Evolutionary conservation across 306 rosid species (phyloP), one percentile per base, ranked within the genome.

Genomic region (Abrus precatorius): DNA sequence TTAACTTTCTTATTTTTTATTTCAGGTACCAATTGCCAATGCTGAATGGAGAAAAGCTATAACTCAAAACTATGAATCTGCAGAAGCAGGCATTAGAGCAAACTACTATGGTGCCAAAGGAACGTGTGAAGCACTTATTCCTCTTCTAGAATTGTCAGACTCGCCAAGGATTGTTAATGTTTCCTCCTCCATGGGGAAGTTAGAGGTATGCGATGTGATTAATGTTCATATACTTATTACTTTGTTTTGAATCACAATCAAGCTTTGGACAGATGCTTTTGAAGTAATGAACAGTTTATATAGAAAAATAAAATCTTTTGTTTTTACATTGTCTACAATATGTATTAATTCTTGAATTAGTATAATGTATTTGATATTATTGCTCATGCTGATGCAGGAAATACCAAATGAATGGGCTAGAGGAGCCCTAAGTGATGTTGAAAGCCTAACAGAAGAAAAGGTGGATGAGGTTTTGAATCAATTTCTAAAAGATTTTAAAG

Each of bases 91-190:
- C 57, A 0, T 84, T 12, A 30, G 68, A 65, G 82, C 81, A 59
- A 90, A 90, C 69, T 90, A 80, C 49, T 84, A 88, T 30, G 90
- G 91, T 40, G 82, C 86, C 50, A 90, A 82, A 80, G 66, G 79
- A 55, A 82, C 74, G 54, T 54, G 85, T 38, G 85, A 86, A 55
- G 82, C 84, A 33, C 75, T 90, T 6, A 66, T 86, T 77, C 89
- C 86, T 36, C 87, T 84, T 48, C 88, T 90, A 34, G 79, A 80
- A 36, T 64, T 88, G 50, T 90, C 94, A 5, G 82, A 78, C 47
- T 80, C 91, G 1, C 91, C 90, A 44, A 86, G 80, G 72, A 84
- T 90, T 65, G 87, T 90, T 10, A 88, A 82, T 72, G 91, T 88
- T 63, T 86, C 87, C 7, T 79, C 90, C 12, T 1, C 7, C 4